Evolutionary conservation across 305 asterid species (phyloP).

Genomic region (Solanum hybrid): DNA sequence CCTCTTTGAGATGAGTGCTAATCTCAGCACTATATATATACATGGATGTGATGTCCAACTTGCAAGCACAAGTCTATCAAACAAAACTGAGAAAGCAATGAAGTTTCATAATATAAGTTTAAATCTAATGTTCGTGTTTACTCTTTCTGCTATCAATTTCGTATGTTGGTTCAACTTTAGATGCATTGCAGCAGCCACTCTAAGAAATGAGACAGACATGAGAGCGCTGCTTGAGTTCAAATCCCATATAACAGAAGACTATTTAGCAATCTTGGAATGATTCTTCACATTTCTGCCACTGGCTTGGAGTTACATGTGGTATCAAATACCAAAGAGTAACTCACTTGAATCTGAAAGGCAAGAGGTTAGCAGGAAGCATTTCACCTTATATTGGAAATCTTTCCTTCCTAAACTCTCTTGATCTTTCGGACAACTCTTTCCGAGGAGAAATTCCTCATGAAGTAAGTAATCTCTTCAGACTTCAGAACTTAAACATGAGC

Average conservation of each 20-base stretch:
- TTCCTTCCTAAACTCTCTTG: conserved; percentile 14
- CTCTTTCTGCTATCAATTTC: not conserved
- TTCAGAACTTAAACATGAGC: conserved; percentile 20
- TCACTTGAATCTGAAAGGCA: conserved; percentile 16
- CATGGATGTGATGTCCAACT: not conserved
- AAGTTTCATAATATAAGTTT: not conserved
- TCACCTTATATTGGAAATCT: conserved; percentile 19
- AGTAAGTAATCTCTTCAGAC: conserved; percentile 12
- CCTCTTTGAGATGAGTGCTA: not conserved
- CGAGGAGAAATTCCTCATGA: conserved; percentile 20
- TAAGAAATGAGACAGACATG: conserved; percentile 12
- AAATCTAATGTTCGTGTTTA: not conserved
- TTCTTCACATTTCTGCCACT: conserved; percentile 26
- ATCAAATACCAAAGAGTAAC: conserved; percentile 8
- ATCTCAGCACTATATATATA: not conserved
- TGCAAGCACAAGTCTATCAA: not conserved
- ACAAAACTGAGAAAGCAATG: not conserved
- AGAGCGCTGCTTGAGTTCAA: conserved; percentile 20
- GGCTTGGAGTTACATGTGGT: conserved; percentile 28
- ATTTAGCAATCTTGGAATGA: conserved; percentile 17
- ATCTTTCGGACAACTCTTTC: conserved; percentile 27
- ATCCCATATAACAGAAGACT: conserved; percentile 18
- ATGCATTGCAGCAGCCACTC: conserved; percentile 9
- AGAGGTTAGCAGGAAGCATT: conserved; percentile 13
- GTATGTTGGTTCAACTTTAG: not conserved